Evolutionary conservation across 495 filamentous ascomycete species (phyloP).

Genomic region (Chaetomium fimeti): DNA sequence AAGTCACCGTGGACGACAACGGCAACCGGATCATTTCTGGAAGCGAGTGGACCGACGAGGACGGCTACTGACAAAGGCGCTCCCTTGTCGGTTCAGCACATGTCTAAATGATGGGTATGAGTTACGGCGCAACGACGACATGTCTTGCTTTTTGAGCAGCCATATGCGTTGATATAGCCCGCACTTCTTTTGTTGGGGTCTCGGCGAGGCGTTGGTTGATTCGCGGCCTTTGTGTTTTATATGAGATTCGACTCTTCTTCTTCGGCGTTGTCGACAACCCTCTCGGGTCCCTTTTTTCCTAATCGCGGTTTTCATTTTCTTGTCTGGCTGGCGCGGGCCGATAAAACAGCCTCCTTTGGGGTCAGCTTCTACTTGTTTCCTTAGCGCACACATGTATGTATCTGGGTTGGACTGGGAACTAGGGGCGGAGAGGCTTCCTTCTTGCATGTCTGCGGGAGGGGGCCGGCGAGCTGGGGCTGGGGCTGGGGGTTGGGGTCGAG

Average conservation of each 20-base stretch:
- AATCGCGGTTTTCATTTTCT: slow-evolving; percentile 8
- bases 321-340: slow-evolving; percentile 19
- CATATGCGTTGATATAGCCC: slow-evolving; percentile 18
- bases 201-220: slow-evolving; percentile 8
- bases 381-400: slow-evolving; percentile 2
- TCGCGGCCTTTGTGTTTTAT: slow-evolving; percentile 1
- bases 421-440: background rate
- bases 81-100: background rate
- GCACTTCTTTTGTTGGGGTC: slow-evolving; percentile 4
- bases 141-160: slow-evolving; percentile 17
- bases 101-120: slow-evolving; percentile 19
- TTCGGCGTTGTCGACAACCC: background rate
- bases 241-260: background rate
- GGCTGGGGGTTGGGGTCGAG: background rate
- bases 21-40: slow-evolving; percentile 53
- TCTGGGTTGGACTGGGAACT: slow-evolving; percentile 8
- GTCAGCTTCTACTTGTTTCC: slow-evolving; percentile 1
- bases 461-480: background rate
- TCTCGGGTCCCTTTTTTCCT: slow-evolving; percentile 4
- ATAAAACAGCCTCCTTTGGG: slow-evolving; percentile 12
- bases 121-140: slow-evolving; percentile 23
- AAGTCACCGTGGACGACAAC: slow-evolving; percentile 44
- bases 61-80: slow-evolving; percentile 42
- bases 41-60: slow-evolving; percentile 59
- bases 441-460: background rate